These are phyloP conservation scores for Aristolochia californica DNA, from an alignment of 164 flowering plant species.

Conservation along the genomic window DNA sequence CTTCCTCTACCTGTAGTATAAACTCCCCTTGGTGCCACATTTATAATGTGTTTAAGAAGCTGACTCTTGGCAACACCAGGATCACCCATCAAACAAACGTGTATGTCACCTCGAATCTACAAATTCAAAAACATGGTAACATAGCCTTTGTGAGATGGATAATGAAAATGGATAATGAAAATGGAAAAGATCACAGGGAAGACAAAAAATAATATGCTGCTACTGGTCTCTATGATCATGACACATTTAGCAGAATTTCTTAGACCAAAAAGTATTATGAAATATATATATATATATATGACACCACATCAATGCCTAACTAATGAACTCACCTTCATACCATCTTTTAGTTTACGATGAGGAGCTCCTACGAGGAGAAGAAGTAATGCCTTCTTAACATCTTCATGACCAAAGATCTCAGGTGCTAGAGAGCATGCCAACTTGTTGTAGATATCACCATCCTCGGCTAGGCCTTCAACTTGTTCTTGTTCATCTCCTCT, in stretches of 20 bases:
- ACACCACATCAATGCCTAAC: no score
- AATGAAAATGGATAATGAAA: no score
- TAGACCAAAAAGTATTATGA: neutral
- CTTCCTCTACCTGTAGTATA: constrained; percentile 98
- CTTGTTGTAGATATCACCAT: constrained; percentile 91
- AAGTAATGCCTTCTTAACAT: constrained; percentile 93
- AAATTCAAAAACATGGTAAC: constrained; percentile 4
- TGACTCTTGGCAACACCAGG: constrained; percentile 99
- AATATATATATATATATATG: no score
- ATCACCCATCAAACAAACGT: constrained; percentile 98
- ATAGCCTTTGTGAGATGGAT: neutral
- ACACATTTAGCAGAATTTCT: no score
- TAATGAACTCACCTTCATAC: constrained; percentile 72
- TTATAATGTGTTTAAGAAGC: constrained; percentile 93
- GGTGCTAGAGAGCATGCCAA: constrained; percentile 88
- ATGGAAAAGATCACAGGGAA: no score
- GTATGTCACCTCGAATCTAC: constrained; percentile 97
- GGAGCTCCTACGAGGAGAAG: constrained; percentile 99
- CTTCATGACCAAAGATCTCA: constrained; percentile 98
- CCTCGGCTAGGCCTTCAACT: constrained; percentile 75
- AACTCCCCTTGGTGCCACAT: constrained; percentile 97
- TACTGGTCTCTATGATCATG: no score
- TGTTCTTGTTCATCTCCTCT: constrained; percentile 81
- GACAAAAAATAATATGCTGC: no score
- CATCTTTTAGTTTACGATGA: constrained; percentile 83